A percentile compares a stretch with the other conserved stretches of the same genome.
phyloP scores from a whole-genome alignment of 177 flowering plant genomes.

The Vitis hybrid region DNA sequence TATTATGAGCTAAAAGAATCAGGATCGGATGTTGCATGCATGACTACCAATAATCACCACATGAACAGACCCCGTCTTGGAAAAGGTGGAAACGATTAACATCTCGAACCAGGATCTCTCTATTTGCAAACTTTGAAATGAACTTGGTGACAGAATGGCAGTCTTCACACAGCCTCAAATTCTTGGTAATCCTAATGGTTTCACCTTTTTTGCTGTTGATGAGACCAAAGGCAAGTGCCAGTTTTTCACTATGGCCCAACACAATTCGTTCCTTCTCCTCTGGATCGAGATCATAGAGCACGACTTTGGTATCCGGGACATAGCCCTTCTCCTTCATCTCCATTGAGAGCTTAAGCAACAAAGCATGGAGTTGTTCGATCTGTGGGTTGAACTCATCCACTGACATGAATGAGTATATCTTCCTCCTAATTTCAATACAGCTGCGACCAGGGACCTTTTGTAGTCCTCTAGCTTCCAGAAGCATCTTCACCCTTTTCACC shows the following conservation, averaged over 20 bases:
- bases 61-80: constrained; percentile 76
- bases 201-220: constrained; percentile 59
- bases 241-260: constrained; percentile 79
- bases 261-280: constrained; percentile 57
- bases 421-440: constrained; percentile 68
- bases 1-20: neutral
- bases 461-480: constrained; percentile 48
- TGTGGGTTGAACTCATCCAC: constrained; percentile 58
- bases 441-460: constrained; percentile 65
- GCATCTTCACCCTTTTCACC: constrained; percentile 55
- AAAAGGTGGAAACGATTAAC: constrained; percentile 76
- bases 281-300: constrained; percentile 60
- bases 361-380: constrained; percentile 51
- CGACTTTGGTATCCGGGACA: constrained; percentile 55
- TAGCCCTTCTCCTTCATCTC: constrained; percentile 71
- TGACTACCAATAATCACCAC: constrained; percentile 72
- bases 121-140: constrained; percentile 59
- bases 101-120: constrained; percentile 81
- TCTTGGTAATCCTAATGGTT: constrained; percentile 71
- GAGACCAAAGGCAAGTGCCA: constrained; percentile 80
- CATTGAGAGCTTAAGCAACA: constrained; percentile 35
- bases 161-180: constrained; percentile 81
- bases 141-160: constrained; percentile 77
- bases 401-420: constrained; percentile 51
- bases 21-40: neutral